Base-by-base conservation (phyloP, 345 rosid species). In the thale cress (Arabidopsis thaliana) region DNA sequence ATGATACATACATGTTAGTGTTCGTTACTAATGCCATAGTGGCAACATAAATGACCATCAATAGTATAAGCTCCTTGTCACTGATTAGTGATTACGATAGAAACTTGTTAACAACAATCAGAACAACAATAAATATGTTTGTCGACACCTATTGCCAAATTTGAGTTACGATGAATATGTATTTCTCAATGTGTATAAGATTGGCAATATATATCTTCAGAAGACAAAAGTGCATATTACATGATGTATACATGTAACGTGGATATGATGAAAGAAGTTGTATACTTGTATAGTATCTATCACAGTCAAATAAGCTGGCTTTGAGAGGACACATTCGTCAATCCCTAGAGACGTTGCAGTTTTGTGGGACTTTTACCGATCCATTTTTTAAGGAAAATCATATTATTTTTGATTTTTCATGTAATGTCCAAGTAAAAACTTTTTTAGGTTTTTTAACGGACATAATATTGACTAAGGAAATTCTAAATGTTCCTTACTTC, bases 261-360 rank as follows among this genome's bases (percentile, higher is more conserved):
- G 20, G 20, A 16, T 16, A 16, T 16, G 20, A 16, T 16, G 20
- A 16, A 16, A 16, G 20, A 16, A 16, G 20, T 16, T 16, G 20
- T 16, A 16, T 16, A 16, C 20, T 16, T 16, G 20, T 16, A 16
- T 16, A 16, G 82, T 81, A 78, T 51, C 65, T 71, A 55, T 74
- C 78, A 32, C 65, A 79, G 84, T 86, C 82, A 81, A 32, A 70
- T 61, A 75, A 59, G 61, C 62, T 75, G 61, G 68, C 62, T 75
- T 67, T 49, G 73, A 59, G 46, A 59, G 78, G 81, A 71, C 66
- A 71, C 23, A 64, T 14, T 77, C 69, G 76, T 82, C 69, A 77
- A 77, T 81, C 67, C 66, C 25, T 16, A 66, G 70, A 65, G 61
- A 28, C 3, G 42, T 59, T 59, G 3, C 36, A 40, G 59, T 48